Conservation (phyloP, 768 basidiomycete species). For the Tubosaeta brunneosetosa region DNA sequence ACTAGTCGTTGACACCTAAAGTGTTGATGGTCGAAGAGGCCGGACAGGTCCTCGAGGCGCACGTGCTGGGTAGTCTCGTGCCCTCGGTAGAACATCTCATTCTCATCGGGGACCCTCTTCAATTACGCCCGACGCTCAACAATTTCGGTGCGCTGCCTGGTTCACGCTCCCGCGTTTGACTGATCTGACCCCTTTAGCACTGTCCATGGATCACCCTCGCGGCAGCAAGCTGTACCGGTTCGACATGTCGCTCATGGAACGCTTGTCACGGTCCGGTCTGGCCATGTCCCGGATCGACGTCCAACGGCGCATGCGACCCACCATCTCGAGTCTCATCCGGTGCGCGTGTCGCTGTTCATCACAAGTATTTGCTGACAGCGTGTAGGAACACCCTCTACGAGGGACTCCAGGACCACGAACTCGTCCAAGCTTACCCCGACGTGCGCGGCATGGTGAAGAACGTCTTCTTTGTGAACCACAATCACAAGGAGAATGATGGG, state of each 20-base stretch:
- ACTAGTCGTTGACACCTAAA: constrained; percentile 52
- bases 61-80: constrained; percentile 61
- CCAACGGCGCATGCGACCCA: constrained; percentile 72
- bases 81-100: constrained; percentile 69
- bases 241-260: constrained; percentile 74
- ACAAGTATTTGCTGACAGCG: background rate
- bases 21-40: constrained; percentile 77
- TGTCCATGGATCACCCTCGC: constrained; percentile 63
- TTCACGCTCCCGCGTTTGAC: background rate
- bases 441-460: constrained; percentile 62
- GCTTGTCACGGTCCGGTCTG: constrained; percentile 52
- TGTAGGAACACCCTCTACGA: constrained; percentile 58
- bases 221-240: constrained; percentile 57
- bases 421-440: constrained; percentile 46
- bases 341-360: background rate
- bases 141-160: constrained; percentile 46
- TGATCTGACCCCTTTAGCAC: constrained; percentile 34
- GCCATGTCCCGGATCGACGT: constrained; percentile 68
- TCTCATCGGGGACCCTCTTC: constrained; percentile 75
- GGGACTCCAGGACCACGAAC: constrained; percentile 49
- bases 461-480: constrained; percentile 65
- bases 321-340: constrained; percentile 51
- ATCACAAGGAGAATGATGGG: constrained; percentile 54
- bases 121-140: constrained; percentile 64
- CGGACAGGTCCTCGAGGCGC: constrained; percentile 78